These are phyloP conservation scores for Citrus sp. DNA, from an alignment of 345 rosid species.

Conservation along the genomic window DNA sequence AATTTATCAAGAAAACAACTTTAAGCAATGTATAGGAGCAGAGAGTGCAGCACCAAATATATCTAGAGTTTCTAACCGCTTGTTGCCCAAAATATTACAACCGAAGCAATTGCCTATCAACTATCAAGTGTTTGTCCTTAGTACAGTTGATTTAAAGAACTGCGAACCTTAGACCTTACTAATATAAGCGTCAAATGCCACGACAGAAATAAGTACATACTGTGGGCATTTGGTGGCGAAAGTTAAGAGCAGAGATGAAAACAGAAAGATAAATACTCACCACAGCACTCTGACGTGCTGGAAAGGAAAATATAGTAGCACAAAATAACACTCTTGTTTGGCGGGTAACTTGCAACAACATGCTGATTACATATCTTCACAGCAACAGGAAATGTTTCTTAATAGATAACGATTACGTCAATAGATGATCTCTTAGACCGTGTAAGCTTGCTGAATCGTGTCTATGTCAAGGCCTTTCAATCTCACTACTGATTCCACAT, in stretches of 20 bases:
- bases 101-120: neutral
- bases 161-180: neutral
- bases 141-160: neutral
- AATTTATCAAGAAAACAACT: neutral
- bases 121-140: neutral
- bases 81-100: neutral
- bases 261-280: neutral
- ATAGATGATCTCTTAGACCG: constrained; percentile 42
- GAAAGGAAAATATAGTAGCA: neutral
- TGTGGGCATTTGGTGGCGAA: neutral
- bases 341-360: neutral
- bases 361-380: constrained; percentile 18
- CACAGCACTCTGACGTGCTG: neutral
- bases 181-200: constrained; percentile 16
- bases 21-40: neutral
- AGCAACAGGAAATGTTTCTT: neutral
- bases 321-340: neutral
- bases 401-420: neutral
- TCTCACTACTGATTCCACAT: constrained; percentile 93
- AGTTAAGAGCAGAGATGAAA: neutral
- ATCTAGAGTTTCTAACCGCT: constrained; percentile 6
- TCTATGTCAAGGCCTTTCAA: constrained; percentile 91
- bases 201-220: constrained; percentile 4
- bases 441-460: constrained; percentile 97
- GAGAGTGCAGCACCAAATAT: neutral